Percentiles rank a stretch among this genome's conserved stretches.
Conservation (phyloP, 768 basidiomycete genomes). For the Lentinula edodes region DNA sequence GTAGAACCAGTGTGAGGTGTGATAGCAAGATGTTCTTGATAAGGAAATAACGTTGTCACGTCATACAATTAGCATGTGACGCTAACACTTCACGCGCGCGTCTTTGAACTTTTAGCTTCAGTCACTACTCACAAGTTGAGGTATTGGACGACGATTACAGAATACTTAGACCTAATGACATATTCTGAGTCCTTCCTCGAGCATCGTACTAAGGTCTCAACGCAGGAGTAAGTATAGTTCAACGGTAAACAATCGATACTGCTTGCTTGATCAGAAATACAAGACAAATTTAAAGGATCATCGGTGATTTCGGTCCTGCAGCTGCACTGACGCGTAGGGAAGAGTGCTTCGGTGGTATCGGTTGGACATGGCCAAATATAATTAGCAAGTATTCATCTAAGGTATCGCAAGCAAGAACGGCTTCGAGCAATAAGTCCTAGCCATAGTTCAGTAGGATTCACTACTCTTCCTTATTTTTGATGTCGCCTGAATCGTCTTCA, state of each 20-base stretch:
- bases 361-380: not conserved
- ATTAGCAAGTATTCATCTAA: not conserved
- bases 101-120: too few relatives aligned
- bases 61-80: not conserved
- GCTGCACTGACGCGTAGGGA: not conserved
- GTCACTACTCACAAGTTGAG: too few relatives aligned
- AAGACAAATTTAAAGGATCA: too few relatives aligned
- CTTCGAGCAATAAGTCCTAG: not conserved
- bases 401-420: not conserved
- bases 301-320: too few relatives aligned
- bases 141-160: too few relatives aligned
- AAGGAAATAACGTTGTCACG: slow-evolving; percentile 20
- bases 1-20: not conserved
- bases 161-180: too few relatives aligned
- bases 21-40: slow-evolving; percentile 30
- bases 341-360: not conserved
- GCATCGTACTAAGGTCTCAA: too few relatives aligned
- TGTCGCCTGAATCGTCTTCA: not conserved
- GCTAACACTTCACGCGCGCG: not conserved
- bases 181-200: too few relatives aligned
- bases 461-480: slow-evolving; percentile 11
- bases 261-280: too few relatives aligned
- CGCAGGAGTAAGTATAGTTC: too few relatives aligned
- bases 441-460: not conserved
- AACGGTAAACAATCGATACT: too few relatives aligned